Evolutionary conservation across 257 asterid genomes (phyloP), one percentile per base, ranked within the genome.

Genomic region (Solanum microdontum): DNA sequence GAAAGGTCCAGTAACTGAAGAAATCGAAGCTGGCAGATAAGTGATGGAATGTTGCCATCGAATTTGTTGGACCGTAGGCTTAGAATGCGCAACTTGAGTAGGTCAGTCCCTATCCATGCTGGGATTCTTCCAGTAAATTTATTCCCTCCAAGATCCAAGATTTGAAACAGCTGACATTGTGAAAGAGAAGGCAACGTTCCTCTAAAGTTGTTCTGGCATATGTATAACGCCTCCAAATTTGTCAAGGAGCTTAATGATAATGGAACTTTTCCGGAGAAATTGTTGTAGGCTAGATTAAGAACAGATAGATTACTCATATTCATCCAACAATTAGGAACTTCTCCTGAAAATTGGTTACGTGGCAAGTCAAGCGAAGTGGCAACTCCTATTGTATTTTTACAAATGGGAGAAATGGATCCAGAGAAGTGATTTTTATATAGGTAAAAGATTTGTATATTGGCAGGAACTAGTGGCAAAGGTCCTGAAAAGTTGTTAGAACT

Each of bases 121-220:
- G 87, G 77, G 21, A 84, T 34, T 62, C 55, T 84, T 62, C 77
- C 76, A 0, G 2, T 64, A 3, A 84, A 37, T 39, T 37, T 84
- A 64, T 84, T 84, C 15, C 82, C 87, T 85, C 33, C 82, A 15
- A 89, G 60, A 73, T 91, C 92, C 88, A 92, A 32, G 85, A 91
- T 21, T 33, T 86, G 91, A 45, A 91, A 5, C 8, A 0, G 5
- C 15, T 51, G 36, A 89, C 83, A 58, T 84, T 23, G 24, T 89
- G 88, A 11, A 88, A 86, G 8, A 4, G 70, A 77, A 19, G 92
- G 91, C 36, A 88, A 36, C 51, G 62, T 85, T 8, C 88, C 91
- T 2, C 40, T 64, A 11, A 88, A 87, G 69, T 60, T 68, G 83
- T 88, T 90, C 7, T 72, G 21, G 76, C 84, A 30, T 17, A 55